phyloP scores from a whole-genome alignment of 2,329 filamentous ascomycete species.

The Fusarium robinianum region DNA sequence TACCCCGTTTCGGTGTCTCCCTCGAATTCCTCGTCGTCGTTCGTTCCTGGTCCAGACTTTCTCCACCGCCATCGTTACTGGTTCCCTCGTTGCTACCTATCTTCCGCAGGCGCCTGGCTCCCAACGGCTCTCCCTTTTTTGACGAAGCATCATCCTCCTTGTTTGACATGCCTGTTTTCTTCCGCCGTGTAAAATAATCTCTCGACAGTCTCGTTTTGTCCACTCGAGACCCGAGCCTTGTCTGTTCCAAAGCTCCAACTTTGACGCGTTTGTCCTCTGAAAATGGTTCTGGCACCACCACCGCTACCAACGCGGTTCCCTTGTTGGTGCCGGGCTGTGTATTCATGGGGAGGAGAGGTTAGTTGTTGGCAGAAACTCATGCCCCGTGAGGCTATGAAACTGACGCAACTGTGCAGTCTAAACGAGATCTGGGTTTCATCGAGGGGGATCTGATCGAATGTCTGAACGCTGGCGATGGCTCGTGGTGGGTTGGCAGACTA shows the following conservation, averaged over 20 bases:
- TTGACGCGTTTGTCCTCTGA: constrained; percentile 25
- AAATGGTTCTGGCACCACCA: constrained; percentile 60
- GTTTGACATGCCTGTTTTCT: background rate
- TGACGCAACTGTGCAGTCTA: constrained; percentile 61
- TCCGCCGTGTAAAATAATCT: constrained; percentile 1
- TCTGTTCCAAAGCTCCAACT: constrained; percentile 11
- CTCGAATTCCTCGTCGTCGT: constrained; percentile 15
- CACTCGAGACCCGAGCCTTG: too few species aligned
- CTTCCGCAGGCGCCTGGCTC: too few species aligned
- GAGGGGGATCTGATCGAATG: constrained; percentile 98
- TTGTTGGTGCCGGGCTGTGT: constrained; percentile 89
- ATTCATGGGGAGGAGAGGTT: constrained; percentile 91
- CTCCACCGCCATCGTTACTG: constrained; percentile 4
- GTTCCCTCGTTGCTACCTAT: constrained; percentile 5
- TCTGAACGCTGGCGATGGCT: constrained; percentile 94
- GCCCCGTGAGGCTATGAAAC: constrained; percentile 7
- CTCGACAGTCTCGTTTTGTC: constrained; percentile 9
- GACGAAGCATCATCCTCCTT: background rate
- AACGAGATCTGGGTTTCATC: constrained; percentile 93
- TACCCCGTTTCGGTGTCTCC: constrained; percentile 7
- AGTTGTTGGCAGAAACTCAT: constrained; percentile 11
- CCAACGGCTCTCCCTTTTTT: constrained; percentile 12
- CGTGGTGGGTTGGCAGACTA: constrained; percentile 96
- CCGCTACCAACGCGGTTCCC: constrained; percentile 78
- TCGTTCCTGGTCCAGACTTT: constrained; percentile 6